Base-by-base conservation (phyloP, 495 filamentous ascomycete genomes). In the Xylaria venustula region DNA sequence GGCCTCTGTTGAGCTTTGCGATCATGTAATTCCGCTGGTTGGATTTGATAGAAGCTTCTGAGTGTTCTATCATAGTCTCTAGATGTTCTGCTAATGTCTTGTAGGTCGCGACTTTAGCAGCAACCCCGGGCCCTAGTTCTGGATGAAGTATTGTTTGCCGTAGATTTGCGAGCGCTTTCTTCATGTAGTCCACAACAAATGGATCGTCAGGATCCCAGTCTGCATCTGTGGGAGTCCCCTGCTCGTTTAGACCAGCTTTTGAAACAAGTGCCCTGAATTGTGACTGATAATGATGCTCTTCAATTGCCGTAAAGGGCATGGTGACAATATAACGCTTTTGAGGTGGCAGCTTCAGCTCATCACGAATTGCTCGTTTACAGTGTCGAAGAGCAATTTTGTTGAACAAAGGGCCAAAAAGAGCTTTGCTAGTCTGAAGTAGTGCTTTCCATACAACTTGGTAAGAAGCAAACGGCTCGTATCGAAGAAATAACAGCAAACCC, bases 71-170 rank as follows among this genome's bases (percentile, higher is more conserved):
- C 93, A 98, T 96, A 3, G 87, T 86, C 41, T 90, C 86, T 22
- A 98, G 75, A 1, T 97, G 91, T 67, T 98, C 88, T 15, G 83
- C 81, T 6, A 96, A 87, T 7, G 92, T 93, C n/a, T 46, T 60
- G 48, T 60, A 53, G 17, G 14, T 87, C 78, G 50, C 94, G 73
- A 7, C 88, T 87, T 0, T 84, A 88, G 55, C 80, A 34, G 23
- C 34, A 4, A 17, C 79, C 28, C 20, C 79, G 74, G 3, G 23
- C 3, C 90, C 89, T 6, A 96, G 75, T 57, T 92, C 77, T 2
- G 93, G 90, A 73, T 97, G 90, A n/a, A 97, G 81, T 60, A 90
- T 92, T 1, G 88, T 90, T 68, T 94, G 90, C 14, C 93, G 85
- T 32, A 98, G 81, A 9, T 71, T 67, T 50, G 81, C 76, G 12